Evolutionary conservation across 108 stramenopile genomes (phyloP).

Genomic region (Cyclotella cryptica): DNA sequence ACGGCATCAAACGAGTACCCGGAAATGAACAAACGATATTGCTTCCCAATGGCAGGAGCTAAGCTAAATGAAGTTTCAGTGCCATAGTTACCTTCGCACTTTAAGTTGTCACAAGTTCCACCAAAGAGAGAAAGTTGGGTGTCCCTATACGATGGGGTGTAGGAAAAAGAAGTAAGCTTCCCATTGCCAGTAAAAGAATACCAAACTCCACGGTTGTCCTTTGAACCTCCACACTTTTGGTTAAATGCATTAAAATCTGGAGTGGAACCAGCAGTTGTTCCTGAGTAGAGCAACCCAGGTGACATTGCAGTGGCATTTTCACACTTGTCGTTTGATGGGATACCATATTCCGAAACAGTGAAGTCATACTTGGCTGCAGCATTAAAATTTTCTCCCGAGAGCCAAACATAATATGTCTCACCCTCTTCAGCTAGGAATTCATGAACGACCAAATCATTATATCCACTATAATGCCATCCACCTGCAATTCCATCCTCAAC

Average conservation of each 20-base stretch:
- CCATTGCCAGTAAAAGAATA: constrained; percentile 23
- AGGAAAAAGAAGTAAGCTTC: constrained; percentile 4
- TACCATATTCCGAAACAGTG: constrained; percentile 10
- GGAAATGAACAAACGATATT: constrained; percentile 6
- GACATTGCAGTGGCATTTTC: constrained; percentile 2
- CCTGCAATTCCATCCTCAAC: not conserved
- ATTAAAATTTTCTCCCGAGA: constrained; percentile 14
- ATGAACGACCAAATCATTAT: not conserved
- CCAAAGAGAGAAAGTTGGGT: constrained; percentile 23
- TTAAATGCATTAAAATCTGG: constrained; percentile 17
- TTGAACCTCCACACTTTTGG: not conserved
- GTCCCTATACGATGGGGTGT: not conserved
- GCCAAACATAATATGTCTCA: constrained; percentile 12
- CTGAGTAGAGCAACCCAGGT: not conserved
- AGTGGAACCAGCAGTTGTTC: constrained; percentile 8
- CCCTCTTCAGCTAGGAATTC: constrained; percentile 13
- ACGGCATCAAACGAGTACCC: constrained; percentile 2
- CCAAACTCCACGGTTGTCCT: constrained; percentile 15
- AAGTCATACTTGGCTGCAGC: constrained; percentile 14
- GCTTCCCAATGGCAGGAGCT: not conserved
- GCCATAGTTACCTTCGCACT: constrained; percentile 11
- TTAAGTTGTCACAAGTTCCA: constrained; percentile 12
- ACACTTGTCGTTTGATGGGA: constrained; percentile 20
- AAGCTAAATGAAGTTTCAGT: not conserved
- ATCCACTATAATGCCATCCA: not conserved